These are phyloP conservation scores for Peniophora sp. DNA, from an alignment of 1,284 basidiomycete species.

Conservation along the genomic window DNA sequence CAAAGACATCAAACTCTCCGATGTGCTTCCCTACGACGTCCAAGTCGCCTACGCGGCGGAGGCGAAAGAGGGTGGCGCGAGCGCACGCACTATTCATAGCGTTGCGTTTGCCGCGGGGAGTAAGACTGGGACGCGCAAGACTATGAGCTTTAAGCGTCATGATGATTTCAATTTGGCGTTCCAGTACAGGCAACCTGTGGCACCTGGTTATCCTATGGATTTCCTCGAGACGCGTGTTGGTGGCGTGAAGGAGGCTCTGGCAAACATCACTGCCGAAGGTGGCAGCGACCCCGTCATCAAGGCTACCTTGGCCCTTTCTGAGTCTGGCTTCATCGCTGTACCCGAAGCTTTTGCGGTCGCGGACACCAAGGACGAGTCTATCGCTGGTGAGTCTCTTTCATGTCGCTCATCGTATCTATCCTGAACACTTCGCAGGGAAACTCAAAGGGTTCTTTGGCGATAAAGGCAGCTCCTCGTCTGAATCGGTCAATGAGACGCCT, in stretches of 20 bases:
- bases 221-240: slow-evolving; percentile 61
- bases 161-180: slow-evolving; percentile 72
- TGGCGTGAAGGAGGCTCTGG: slow-evolving; percentile 65
- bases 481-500: slow-evolving; percentile 12
- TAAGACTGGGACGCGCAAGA: slow-evolving; percentile 75
- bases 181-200: slow-evolving; percentile 55
- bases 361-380: slow-evolving; percentile 71
- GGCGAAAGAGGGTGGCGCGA: slow-evolving; percentile 33
- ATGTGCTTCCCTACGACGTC: slow-evolving; percentile 67
- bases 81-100: slow-evolving; percentile 61
- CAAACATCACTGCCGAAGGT: slow-evolving; percentile 68
- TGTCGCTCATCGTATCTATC: background rate
- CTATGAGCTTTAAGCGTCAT: slow-evolving; percentile 72
- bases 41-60: slow-evolving; percentile 72
- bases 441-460: slow-evolving; percentile 81
- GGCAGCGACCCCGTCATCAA: slow-evolving; percentile 72
- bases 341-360: slow-evolving; percentile 68
- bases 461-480: slow-evolving; percentile 27
- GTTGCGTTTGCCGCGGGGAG: slow-evolving; percentile 71
- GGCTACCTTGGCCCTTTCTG: slow-evolving; percentile 73
- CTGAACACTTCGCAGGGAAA: slow-evolving; percentile 43
- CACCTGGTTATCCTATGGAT: slow-evolving; percentile 61
- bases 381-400: slow-evolving; percentile 45
- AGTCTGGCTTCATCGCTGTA: slow-evolving; percentile 78
- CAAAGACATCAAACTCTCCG: slow-evolving; percentile 84